phyloP scores from a whole-genome alignment of 345 rosid species.

The Populus tremula region DNA sequence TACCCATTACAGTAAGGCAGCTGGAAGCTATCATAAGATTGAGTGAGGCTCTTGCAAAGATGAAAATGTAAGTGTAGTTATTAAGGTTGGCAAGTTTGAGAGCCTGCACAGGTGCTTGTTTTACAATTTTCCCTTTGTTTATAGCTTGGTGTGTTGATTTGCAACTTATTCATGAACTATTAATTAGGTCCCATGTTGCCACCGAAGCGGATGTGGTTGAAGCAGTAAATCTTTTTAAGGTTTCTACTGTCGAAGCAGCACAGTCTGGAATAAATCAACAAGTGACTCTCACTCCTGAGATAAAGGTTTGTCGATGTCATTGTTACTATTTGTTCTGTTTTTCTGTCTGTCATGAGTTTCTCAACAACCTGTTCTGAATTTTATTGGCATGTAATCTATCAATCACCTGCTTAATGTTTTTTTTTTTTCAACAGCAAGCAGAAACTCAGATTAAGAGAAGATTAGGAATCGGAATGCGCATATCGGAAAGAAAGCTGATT shows the following conservation, averaged over 20 bases:
- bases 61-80: constrained; percentile 71
- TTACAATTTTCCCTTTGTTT: neutral
- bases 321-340: neutral
- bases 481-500: constrained; percentile 80
- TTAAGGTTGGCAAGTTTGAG: constrained; percentile 2
- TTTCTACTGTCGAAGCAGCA: constrained; percentile 97
- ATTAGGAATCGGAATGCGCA: constrained; percentile 78
- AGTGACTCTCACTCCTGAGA: constrained; percentile 73
- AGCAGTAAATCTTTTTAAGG: constrained; percentile 83
- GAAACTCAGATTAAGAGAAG: constrained; percentile 92
- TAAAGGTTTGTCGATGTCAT: constrained; percentile 53
- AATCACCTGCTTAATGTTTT: neutral
- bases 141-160: neutral
- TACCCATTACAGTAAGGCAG: constrained; percentile 93
- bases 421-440: constrained; percentile 54
- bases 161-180: neutral
- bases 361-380: neutral
- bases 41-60: constrained; percentile 90
- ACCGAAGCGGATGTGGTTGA: constrained; percentile 78
- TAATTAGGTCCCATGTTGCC: constrained; percentile 71
- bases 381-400: neutral
- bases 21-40: constrained; percentile 88
- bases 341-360: neutral
- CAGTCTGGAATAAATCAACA: constrained; percentile 91
- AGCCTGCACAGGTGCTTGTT: neutral